Evolutionary conservation across 2,329 filamentous ascomycete species (phyloP).

Genomic region (Monosporascus sp.): DNA sequence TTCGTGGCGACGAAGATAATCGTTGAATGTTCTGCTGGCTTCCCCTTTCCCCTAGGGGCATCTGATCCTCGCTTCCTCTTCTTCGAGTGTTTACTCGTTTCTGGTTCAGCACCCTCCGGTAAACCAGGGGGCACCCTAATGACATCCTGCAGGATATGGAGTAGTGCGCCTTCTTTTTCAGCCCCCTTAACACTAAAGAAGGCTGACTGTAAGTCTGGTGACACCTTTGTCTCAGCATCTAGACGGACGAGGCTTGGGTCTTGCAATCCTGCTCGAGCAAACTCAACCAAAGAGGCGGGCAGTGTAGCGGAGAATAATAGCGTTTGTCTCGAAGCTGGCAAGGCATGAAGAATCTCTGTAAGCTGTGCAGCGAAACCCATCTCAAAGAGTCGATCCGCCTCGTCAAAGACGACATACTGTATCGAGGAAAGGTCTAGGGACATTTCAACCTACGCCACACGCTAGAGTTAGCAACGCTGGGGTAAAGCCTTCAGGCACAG

Average conservation of each 20-base stretch:
- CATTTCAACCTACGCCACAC: conserved; percentile 64
- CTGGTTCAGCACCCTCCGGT: conserved; percentile 47
- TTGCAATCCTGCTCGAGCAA: conserved; percentile 86
- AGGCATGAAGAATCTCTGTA: conserved; percentile 83
- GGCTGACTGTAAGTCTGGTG: conserved; percentile 88
- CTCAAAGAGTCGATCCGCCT: conserved; percentile 94
- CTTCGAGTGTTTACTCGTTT: conserved; percentile 47
- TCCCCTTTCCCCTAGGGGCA: conserved; percentile 51
- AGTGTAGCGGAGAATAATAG: conserved; percentile 92
- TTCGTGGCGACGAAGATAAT: conserved; percentile 95
- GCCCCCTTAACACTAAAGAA: conserved; percentile 91
- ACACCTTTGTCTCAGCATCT: conserved; percentile 93
- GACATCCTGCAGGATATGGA: conserved; percentile 84
- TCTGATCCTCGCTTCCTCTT: conserved; percentile 66
- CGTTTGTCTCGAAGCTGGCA: conserved; percentile 81
- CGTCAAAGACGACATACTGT: conserved; percentile 93
- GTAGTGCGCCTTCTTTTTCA: conserved; percentile 87
- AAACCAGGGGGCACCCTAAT: conserved; percentile 78
- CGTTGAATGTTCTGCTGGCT: conserved; percentile 83
- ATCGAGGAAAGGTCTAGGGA: conserved; percentile 83
- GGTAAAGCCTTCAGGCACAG: too few relatives aligned
- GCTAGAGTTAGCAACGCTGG: too few relatives aligned
- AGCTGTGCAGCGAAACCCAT: conserved; percentile 97
- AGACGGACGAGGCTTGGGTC: conserved; percentile 86
- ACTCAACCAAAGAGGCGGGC: conserved; percentile 90